phyloP scores from a whole-genome alignment of 2,329 filamentous ascomycete species.

The Gyromitra esculenta region DNA sequence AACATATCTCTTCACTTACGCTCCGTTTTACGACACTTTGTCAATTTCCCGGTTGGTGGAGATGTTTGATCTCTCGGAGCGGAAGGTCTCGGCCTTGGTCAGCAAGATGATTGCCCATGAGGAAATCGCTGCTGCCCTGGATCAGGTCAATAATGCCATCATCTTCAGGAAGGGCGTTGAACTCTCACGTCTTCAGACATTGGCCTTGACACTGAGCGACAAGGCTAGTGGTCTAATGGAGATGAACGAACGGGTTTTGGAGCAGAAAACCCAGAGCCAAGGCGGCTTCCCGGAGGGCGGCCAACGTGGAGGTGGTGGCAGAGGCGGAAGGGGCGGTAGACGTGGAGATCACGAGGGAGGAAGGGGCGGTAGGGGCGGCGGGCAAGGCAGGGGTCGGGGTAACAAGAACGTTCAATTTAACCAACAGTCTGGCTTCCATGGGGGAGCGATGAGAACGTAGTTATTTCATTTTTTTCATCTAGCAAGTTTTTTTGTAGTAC shows the following conservation, averaged over 20 bases:
- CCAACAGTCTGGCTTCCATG: constrained; percentile 58
- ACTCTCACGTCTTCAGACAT: constrained; percentile 91
- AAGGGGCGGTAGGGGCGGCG: constrained; percentile 68
- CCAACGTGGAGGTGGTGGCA: constrained; percentile 73
- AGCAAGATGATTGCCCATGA: constrained; percentile 99
- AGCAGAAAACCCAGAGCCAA: constrained; percentile 95
- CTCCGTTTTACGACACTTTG: constrained; percentile 98
- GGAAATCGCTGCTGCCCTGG: constrained; percentile 92
- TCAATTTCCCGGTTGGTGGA: constrained; percentile 81
- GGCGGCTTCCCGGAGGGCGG: constrained; percentile 91
- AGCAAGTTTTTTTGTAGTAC: constrained; percentile 41
- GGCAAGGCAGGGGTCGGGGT: constrained; percentile 57
- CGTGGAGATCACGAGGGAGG: constrained; percentile 59
- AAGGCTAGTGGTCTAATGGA: constrained; percentile 97
- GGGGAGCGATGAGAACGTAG: constrained; percentile 59
- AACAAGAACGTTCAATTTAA: constrained; percentile 57
- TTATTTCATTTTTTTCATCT: constrained; percentile 34
- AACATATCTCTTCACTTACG: constrained; percentile 99
- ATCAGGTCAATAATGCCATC: constrained; percentile 96
- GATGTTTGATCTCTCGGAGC: constrained; percentile 94
- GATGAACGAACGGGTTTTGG: constrained; percentile 94
- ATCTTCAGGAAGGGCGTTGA: constrained; percentile 99
- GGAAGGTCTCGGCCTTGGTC: constrained; percentile 93
- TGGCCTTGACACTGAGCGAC: constrained; percentile 92
- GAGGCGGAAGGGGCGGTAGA: constrained; percentile 72